Evolutionary conservation across 1,139 yeast genomes (phyloP), one percentile per base, ranked within the genome.

Genomic region (Hemisphaericaspora subhashii): DNA sequence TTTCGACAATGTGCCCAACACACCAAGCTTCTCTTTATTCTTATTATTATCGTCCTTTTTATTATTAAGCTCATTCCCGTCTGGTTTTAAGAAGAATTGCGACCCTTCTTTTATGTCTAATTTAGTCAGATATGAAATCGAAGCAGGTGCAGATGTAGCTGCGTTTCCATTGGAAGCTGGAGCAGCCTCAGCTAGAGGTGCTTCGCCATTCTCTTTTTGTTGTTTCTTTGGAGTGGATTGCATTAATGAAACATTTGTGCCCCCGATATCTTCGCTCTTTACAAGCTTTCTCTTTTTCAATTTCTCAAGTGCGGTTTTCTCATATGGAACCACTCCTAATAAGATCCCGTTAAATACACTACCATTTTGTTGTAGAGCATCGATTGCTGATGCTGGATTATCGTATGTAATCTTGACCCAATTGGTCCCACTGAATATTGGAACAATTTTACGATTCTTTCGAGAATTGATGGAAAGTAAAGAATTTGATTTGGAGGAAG

Each of bases 331-430:
- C 41, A 92, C 92, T 1, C 96, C 96, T 41, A 87, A 68, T 38
- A 84, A 70, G 13, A 77, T 74, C 0, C 89, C 92, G 39, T 83
- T 83, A 50, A 83, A 74, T 2, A 84, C 77, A 14, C 74, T 64
- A 1, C 95, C 95, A 54, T 86, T 87, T 52, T 89, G 96, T 47
- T 83, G 82, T 31, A 89, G 65, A 0, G 98, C 97, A 40, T 94
- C 81, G 20, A 81, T 63, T 1, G 97, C 96, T 10, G 90, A 76
- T 3, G 82, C 69, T 3, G 86, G 79, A 44, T 82, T 83, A 43
- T 81, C 86, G 59, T 80, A 92, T 0, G 97, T 89, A 38, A 92
- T 60, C 55, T 88, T 86, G 17, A 89, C 81, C 97, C 98, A 92
- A 35, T 88, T 83, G 32, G 79, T 77, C 1, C 97, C 98, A 10